Evolutionary conservation across 148 eudicot genomes (phyloP).

Genomic region (Drosera capensis): DNA sequence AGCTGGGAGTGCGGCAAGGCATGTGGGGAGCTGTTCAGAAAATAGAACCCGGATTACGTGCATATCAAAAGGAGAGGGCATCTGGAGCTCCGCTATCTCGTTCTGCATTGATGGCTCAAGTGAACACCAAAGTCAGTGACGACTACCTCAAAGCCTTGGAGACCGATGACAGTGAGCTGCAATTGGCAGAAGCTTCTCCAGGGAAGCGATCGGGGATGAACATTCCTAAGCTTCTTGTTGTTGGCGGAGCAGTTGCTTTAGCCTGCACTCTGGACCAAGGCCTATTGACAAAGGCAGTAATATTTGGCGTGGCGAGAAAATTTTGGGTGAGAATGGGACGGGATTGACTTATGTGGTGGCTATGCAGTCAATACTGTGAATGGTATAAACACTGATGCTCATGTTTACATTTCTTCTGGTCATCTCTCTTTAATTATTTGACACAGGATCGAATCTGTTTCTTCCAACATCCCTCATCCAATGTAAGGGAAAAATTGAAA

Average conservation of each 20-base stretch:
- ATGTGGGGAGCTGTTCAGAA: constrained; percentile 70
- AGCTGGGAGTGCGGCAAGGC: constrained; percentile 43
- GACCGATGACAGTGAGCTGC: constrained; percentile 6
- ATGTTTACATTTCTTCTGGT: no score
- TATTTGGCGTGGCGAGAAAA: constrained; percentile 16
- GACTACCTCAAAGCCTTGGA: constrained; percentile 20
- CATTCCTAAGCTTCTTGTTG: constrained; percentile 25
- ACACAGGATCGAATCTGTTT: no score
- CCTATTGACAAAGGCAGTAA: constrained; percentile 14
- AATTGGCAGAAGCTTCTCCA: constrained; percentile 11
- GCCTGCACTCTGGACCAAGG: constrained; percentile 31
- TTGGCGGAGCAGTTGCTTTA: constrained; percentile 48
- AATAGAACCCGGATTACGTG: constrained; percentile 38
- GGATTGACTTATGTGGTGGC: no score
- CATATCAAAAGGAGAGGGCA: constrained; percentile 26
- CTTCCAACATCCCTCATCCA: no score
- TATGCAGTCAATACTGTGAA: no score
- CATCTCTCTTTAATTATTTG: no score
- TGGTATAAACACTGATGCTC: no score
- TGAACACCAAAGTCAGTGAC: constrained; percentile 27
- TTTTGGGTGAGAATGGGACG: constrained; percentile 5
- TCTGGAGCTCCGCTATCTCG: constrained; percentile 21
- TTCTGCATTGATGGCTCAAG: constrained; percentile 36
- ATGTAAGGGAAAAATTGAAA: no score
- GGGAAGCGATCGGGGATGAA: constrained; percentile 29